Conservation (phyloP, 1,284 basidiomycete genomes). For the Fomes fomentarius region DNA sequence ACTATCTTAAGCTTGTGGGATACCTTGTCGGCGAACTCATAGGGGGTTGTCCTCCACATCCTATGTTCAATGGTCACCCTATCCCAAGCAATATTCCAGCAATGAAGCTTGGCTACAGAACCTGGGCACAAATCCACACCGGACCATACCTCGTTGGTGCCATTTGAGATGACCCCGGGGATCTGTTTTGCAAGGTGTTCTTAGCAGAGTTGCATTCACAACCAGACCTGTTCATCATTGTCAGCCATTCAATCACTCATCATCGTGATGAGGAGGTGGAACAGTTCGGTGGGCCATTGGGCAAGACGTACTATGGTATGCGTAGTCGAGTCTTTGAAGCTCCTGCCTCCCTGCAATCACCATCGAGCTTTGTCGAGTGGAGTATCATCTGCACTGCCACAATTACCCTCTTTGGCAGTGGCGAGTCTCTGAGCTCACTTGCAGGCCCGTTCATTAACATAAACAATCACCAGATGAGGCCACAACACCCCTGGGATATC, state of each 20-base stretch:
- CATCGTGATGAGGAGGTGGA: slow-evolving; percentile 26
- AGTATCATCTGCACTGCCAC: slow-evolving; percentile 11
- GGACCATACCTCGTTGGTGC: slow-evolving; percentile 37
- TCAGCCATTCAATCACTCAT: slow-evolving; percentile 33
- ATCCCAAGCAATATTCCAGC: slow-evolving; percentile 20
- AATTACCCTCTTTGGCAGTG: slow-evolving; percentile 28
- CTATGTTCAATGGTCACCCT: no score
- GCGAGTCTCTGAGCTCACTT: background rate
- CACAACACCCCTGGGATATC: slow-evolving; percentile 17
- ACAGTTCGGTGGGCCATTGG: slow-evolving; percentile 25
- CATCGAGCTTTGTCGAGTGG: slow-evolving; percentile 21
- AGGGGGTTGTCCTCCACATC: background rate
- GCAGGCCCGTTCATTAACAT: background rate
- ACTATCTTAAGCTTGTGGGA: slow-evolving; percentile 33
- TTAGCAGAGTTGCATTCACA: slow-evolving; percentile 31
- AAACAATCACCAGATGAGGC: no score
- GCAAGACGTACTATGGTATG: slow-evolving; percentile 8
- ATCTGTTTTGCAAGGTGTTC: slow-evolving; percentile 31
- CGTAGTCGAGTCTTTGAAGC: slow-evolving; percentile 31
- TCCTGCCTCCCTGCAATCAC: slow-evolving; percentile 7
- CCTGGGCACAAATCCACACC: slow-evolving; percentile 24
- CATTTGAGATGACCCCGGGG: slow-evolving; percentile 29
- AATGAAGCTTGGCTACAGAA: slow-evolving; percentile 15
- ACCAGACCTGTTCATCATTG: slow-evolving; percentile 36
- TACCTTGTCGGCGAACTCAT: slow-evolving; percentile 32